Evolutionary conservation across 345 rosid genomes (phyloP).

Genomic region (Eucalyptus marginata): DNA sequence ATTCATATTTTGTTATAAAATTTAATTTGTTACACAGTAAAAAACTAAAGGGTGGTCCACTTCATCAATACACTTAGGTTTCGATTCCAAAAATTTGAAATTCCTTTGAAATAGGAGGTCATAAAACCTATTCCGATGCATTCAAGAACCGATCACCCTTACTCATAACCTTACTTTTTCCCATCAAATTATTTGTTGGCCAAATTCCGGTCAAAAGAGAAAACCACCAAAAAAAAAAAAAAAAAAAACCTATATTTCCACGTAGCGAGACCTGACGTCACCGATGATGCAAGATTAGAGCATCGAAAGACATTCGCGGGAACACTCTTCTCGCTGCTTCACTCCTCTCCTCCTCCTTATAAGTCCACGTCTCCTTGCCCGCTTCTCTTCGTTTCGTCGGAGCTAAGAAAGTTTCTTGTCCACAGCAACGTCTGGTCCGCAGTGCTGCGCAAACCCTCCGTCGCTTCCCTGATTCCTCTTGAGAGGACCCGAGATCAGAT

Average conservation of each 20-base stretch:
- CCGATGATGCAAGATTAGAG: background rate
- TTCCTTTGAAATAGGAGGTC: no score
- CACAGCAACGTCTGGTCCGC: constrained; percentile 18
- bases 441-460: constrained; percentile 23
- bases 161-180: background rate
- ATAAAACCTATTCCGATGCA: no score
- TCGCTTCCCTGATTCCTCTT: background rate
- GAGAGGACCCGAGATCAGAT: background rate
- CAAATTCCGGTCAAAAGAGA: background rate
- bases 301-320: background rate
- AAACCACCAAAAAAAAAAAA: no score
- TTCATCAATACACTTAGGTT: no score
- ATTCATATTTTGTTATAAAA: no score
- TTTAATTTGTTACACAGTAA: no score
- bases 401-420: background rate
- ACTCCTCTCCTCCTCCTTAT: background rate
- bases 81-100: no score
- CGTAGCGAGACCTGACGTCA: background rate
- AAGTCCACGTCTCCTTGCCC: background rate
- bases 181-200: background rate
- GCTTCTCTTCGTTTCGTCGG: background rate
- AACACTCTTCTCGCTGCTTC: background rate
- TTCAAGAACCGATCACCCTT: no score
- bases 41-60: no score
- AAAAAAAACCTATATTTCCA: background rate